Evolutionary conservation across 2,329 filamentous ascomycete genomes (phyloP).

Genomic region (Colletotrichum falcatum): DNA sequence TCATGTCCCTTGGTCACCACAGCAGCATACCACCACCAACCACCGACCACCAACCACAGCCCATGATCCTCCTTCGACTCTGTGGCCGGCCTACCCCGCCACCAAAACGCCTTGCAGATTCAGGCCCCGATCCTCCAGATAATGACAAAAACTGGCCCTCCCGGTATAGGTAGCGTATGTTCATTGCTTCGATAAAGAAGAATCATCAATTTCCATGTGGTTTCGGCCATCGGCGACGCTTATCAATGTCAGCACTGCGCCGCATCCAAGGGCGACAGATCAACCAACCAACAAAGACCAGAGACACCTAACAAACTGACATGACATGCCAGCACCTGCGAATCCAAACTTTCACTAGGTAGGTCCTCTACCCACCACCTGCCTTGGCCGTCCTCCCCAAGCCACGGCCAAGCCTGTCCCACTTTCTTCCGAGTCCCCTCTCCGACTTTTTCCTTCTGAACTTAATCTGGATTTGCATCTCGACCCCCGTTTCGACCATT

Average conservation of each 20-base stretch:
- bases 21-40: slow-evolving; percentile 22
- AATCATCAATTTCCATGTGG: slow-evolving; percentile 1
- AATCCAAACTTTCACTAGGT: slow-evolving; percentile 15
- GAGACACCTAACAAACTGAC: neutral
- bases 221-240: slow-evolving; percentile 6
- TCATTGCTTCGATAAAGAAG: neutral
- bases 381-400: slow-evolving; percentile 17
- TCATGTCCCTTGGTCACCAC: slow-evolving; percentile 24
- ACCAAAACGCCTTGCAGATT: slow-evolving; percentile 31
- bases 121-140: slow-evolving; percentile 18
- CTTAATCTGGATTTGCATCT: slow-evolving; percentile 37
- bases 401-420: slow-evolving; percentile 19
- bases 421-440: slow-evolving; percentile 29
- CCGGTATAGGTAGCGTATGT: slow-evolving; percentile 23
- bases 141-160: slow-evolving; percentile 24
- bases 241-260: neutral
- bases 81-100: slow-evolving; percentile 32
- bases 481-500: slow-evolving; percentile 32
- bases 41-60: slow-evolving; percentile 11
- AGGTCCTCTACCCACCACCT: neutral
- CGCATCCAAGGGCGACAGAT: neutral
- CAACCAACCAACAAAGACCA: slow-evolving; percentile 8
- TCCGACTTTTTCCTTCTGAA: slow-evolving; percentile 33
- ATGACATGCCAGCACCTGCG: slow-evolving; percentile 5
- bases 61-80: slow-evolving; percentile 11